Percentiles rank a stretch among this genome's conserved stretches.
Conservation (phyloP, 1,284 basidiomycete genomes). For the Tilletiaria anomala region DNA sequence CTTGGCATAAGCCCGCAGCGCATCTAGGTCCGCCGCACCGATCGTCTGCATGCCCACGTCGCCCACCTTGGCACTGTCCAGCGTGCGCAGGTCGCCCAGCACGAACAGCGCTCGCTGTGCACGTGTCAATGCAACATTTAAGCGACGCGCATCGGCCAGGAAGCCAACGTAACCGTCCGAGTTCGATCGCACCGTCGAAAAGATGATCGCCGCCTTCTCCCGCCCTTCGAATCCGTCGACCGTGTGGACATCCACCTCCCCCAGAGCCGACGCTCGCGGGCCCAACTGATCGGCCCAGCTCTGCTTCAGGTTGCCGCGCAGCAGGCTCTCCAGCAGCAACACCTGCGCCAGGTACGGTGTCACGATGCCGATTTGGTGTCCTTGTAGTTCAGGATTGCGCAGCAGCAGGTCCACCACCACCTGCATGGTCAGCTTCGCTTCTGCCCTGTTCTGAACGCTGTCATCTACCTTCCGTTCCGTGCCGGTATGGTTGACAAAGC, state of each 20-base stretch:
- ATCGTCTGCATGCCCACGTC: too few relatives aligned
- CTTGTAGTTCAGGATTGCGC: slow-evolving; percentile 17
- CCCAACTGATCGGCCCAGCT: slow-evolving; percentile 4
- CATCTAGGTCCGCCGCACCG: too few relatives aligned
- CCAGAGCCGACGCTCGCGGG: slow-evolving; percentile 15
- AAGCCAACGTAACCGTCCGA: slow-evolving; percentile 64
- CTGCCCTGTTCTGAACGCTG: slow-evolving; percentile 21
- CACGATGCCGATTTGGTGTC: slow-evolving; percentile 31
- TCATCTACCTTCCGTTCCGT: slow-evolving; percentile 17
- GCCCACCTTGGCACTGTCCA: slow-evolving; percentile 46
- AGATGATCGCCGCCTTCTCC: slow-evolving; percentile 87
- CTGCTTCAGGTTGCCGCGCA: slow-evolving; percentile 2
- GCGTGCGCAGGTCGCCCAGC: slow-evolving; percentile 63
- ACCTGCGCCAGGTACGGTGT: slow-evolving; percentile 33
- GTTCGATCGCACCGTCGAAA: slow-evolving; percentile 70
- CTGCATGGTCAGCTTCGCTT: slow-evolving; percentile 34
- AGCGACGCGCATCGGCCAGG: slow-evolving; percentile 79
- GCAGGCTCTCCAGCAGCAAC: slow-evolving; percentile 20
- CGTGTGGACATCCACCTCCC: slow-evolving; percentile 69
- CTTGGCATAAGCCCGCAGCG: too few relatives aligned
- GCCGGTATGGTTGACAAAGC: slow-evolving; percentile 19
- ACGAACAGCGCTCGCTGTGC: slow-evolving; percentile 79
- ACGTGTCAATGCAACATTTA: slow-evolving; percentile 93
- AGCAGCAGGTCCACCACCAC: slow-evolving; percentile 21
- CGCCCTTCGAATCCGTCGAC: slow-evolving; percentile 90